Evolutionary conservation across 177 flowering plant genomes (phyloP).

Genomic region (Vitis hybrid): DNA sequence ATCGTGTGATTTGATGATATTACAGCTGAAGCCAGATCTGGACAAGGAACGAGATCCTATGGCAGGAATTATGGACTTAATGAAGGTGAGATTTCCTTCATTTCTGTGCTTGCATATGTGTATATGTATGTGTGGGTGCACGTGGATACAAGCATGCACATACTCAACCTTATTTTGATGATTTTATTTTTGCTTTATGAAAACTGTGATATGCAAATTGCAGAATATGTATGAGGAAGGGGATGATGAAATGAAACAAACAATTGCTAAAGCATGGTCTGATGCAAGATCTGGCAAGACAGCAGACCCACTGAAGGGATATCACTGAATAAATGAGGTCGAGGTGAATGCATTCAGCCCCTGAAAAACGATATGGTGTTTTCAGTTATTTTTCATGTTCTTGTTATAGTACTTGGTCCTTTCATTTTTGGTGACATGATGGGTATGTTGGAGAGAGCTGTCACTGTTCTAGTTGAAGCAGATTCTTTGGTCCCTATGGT

Average conservation of each 20-base stretch:
- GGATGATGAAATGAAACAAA: slow-evolving; percentile 92
- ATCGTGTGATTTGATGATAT: neutral
- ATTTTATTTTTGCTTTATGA: neutral
- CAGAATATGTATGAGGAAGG: slow-evolving; percentile 99
- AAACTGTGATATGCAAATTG: neutral
- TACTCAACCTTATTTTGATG: neutral
- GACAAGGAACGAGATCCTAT: slow-evolving; percentile 81
- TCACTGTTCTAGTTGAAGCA: too few species aligned
- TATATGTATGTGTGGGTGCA: too few species aligned
- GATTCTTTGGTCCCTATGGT: too few species aligned
- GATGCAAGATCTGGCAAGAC: slow-evolving; percentile 93
- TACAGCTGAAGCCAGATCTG: slow-evolving; percentile 73
- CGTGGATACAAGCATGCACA: too few species aligned
- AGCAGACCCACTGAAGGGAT: slow-evolving; percentile 62
- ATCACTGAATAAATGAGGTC: slow-evolving; percentile 16
- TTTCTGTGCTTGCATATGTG: neutral
- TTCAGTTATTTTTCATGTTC: too few species aligned
- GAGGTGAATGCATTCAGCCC: too few species aligned
- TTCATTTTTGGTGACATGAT: too few species aligned
- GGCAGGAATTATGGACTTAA: slow-evolving; percentile 98
- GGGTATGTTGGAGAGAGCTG: too few species aligned
- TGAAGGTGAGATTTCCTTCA: slow-evolving; percentile 61
- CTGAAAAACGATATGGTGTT: too few species aligned
- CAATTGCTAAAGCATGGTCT: slow-evolving; percentile 96
- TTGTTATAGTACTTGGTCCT: too few species aligned